Percentiles rank a stretch among this genome's conserved stretches.
phyloP scores from a whole-genome alignment of 495 filamentous ascomycete genomes.

The Penicillium alfredii region DNA sequence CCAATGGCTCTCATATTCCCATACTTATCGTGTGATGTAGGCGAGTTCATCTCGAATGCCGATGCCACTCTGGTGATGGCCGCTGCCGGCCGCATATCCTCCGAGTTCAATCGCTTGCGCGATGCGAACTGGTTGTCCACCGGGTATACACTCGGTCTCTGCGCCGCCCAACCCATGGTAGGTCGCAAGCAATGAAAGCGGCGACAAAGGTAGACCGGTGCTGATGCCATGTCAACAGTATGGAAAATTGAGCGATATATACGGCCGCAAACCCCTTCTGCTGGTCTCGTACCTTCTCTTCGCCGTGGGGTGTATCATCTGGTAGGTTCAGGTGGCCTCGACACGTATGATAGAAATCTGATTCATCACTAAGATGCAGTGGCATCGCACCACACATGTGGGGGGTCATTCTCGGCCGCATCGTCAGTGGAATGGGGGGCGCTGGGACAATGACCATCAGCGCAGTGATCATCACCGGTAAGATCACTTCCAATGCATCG shows the following conservation, averaged over 20 bases:
- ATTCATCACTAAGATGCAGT: constrained; percentile 25
- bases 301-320: constrained; percentile 35
- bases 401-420: constrained; percentile 51
- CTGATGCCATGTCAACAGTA: no score
- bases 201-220: no score
- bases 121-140: constrained; percentile 64
- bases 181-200: no score
- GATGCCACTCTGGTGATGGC: constrained; percentile 60
- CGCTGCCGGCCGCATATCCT: constrained; percentile 56
- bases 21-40: constrained; percentile 26
- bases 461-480: constrained; percentile 57
- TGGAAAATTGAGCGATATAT: constrained; percentile 45
- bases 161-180: constrained; percentile 53
- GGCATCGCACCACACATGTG: constrained; percentile 46
- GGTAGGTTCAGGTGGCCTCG: constrained; percentile 29
- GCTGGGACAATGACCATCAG: constrained; percentile 53
- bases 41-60: constrained; percentile 58
- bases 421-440: constrained; percentile 53
- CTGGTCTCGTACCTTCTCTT: constrained; percentile 40
- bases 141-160: constrained; percentile 54
- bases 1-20: not conserved
- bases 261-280: constrained; percentile 38
- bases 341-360: not conserved
- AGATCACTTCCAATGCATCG: no score
- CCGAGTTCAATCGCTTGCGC: constrained; percentile 55